Evolutionary conservation across 371 early-diverging fungal species (phyloP).

Genomic region (Mortierella sp.): DNA sequence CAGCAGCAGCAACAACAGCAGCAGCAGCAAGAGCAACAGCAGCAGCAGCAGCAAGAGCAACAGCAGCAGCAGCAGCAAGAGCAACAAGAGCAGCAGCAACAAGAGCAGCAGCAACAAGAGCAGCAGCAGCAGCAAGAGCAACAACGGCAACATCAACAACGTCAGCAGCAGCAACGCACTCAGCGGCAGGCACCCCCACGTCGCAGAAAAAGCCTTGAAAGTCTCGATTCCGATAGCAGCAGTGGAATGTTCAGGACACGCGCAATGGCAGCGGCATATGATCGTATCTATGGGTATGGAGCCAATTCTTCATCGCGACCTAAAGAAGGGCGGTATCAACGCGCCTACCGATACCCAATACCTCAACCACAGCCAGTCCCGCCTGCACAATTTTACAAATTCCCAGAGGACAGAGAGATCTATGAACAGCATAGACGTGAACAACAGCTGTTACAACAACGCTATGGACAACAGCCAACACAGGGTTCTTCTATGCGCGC

Average conservation of each 20-base stretch:
- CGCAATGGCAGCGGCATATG: conserved; percentile 19
- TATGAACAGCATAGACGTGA: conserved; percentile 31
- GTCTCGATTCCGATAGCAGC: conserved; percentile 42
- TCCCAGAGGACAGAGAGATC: conserved; percentile 39
- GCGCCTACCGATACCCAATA: conserved; percentile 36
- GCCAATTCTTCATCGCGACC: conserved; percentile 12
- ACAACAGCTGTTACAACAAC: neutral
- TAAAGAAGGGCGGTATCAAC: conserved; percentile 20
- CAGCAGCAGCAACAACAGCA: conserved; percentile 3
- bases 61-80: conserved; percentile 12
- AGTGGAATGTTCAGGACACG: conserved; percentile 12
- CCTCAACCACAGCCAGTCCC: conserved; percentile 24
- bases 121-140: conserved; percentile 6
- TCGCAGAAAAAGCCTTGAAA: conserved; percentile 52
- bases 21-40: neutral
- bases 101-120: conserved; percentile 4
- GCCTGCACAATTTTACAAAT: conserved; percentile 32
- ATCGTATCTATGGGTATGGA: conserved; percentile 21
- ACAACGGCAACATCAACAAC: neutral
- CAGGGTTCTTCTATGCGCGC: conserved; percentile 1
- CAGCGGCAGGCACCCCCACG: conserved; percentile 4
- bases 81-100: conserved; percentile 8
- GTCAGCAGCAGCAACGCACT: conserved; percentile 2
- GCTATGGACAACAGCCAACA: neutral
- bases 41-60: conserved; percentile 5